Evolutionary conservation across 352 stramenopile species (phyloP), one percentile per base, ranked within the genome.

Genomic region (Plasmopara muralis): DNA sequence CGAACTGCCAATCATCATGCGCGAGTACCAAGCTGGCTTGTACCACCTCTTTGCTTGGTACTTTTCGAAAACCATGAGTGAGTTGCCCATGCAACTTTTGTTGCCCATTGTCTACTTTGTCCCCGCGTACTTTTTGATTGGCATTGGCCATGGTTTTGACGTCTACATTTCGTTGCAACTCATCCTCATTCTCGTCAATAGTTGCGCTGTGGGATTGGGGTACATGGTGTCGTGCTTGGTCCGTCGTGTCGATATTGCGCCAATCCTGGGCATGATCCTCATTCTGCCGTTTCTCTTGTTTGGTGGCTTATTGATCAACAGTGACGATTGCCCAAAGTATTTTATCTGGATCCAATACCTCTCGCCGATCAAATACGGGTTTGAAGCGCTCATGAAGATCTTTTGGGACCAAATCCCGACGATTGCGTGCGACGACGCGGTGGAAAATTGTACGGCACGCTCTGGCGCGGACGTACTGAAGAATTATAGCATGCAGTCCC

Each of bases 291-390:
- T 81, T 41, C 14, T 81, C 18, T 50, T 81, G 15, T 79, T 75
- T 37, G 65, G 73, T 9, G 73, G 73, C 0, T 41, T 83, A 5
- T 51, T 83, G 30, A 47, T 83, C 37, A 79, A 83, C 46, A 47
- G 57, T 4, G 47, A 69, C 29, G 62, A 73, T 49, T 64, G 47
- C 1, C 72, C 69, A 6, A 56, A 55, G n/a, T 79, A 71, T 44
- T 72, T 83, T 30, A 34, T 64, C 1, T 83, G 73, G 73, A 50
- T 81, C 29, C 39, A 69, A 34, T 74, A 74, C 45, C 25, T 81
- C 0, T 84, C 70, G 10, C 71, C 68, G 1, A 57, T 81, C 35
- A 74, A 74, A 38, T 79, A 72, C 48, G 63, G 68, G 33, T 82
- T 69, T 35, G 66, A 73, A 25, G 73, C 61, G 2, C 15, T 77